phyloP scores from a whole-genome alignment of 306 rosid species.

The Quercus agrifolia region DNA sequence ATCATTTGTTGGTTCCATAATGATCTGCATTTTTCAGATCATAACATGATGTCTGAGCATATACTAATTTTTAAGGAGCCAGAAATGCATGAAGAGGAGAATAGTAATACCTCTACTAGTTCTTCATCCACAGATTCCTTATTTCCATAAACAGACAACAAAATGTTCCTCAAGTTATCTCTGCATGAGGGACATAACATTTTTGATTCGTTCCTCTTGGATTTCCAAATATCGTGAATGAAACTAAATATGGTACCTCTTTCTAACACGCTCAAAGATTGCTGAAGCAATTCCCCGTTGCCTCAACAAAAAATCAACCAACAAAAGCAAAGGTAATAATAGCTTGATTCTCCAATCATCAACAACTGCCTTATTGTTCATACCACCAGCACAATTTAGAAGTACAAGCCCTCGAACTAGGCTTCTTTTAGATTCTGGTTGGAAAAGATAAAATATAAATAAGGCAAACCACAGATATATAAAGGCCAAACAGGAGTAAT shows the following conservation, averaged over 20 bases:
- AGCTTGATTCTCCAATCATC: constrained; percentile 98
- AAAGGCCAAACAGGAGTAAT: background rate
- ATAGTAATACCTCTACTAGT: constrained; percentile 61
- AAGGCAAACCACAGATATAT: constrained; percentile 16
- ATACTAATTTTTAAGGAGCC: background rate
- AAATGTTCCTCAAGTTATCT: constrained; percentile 62
- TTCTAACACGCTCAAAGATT: constrained; percentile 74
- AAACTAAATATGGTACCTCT: constrained; percentile 44
- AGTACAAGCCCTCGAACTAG: constrained; percentile 74
- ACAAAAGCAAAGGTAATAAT: constrained; percentile 69
- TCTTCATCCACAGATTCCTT: constrained; percentile 86
- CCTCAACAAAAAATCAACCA: constrained; percentile 68
- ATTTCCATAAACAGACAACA: constrained; percentile 70
- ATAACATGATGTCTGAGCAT: constrained; percentile 6
- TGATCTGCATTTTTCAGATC: constrained; percentile 49
- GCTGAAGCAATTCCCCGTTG: constrained; percentile 69
- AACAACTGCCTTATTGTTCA: constrained; percentile 92
- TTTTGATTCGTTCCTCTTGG: background rate
- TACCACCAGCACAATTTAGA: constrained; percentile 88
- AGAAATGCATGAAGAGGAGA: background rate
- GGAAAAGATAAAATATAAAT: constrained; percentile 27
- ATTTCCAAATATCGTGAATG: background rate
- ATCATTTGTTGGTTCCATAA: constrained; percentile 68
- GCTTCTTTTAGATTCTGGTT: constrained; percentile 54
- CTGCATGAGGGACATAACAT: constrained; percentile 39